A percentile compares a stretch with the other conserved stretches of the same genome.
phyloP scores from a whole-genome alignment of 2,329 filamentous ascomycete genomes.

The Byssothecium circinans region DNA sequence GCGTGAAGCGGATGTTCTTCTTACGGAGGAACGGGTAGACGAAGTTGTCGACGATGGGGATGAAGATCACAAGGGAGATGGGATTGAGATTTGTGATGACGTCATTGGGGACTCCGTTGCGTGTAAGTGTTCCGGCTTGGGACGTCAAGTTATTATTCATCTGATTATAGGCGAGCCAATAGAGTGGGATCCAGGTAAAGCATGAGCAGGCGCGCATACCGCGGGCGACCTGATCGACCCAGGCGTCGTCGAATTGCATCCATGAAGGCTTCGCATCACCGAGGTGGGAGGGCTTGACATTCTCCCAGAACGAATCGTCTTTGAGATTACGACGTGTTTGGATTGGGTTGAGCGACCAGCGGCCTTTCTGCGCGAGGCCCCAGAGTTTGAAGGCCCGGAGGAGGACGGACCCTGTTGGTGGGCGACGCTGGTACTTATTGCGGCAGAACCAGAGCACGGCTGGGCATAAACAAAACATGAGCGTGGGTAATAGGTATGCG shows the following conservation, averaged over 20 bases:
- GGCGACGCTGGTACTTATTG: conserved; percentile 63
- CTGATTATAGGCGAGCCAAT: conserved; percentile 55
- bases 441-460: conserved; percentile 61
- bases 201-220: conserved; percentile 44
- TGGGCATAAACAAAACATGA: conserved; percentile 65
- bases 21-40: conserved; percentile 56
- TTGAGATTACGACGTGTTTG: conserved; percentile 62
- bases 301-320: conserved; percentile 64
- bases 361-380: conserved; percentile 62
- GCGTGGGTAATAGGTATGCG: conserved; percentile 67
- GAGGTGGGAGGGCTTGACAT: conserved; percentile 67
- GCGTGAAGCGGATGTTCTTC: conserved; percentile 53
- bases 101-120: conserved; percentile 58
- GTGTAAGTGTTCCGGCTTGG: conserved; percentile 57
- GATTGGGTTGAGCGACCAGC: conserved; percentile 64
- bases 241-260: conserved; percentile 83
- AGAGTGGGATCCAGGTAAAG: conserved; percentile 57
- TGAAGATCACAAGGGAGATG: conserved; percentile 56
- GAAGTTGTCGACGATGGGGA: conserved; percentile 56
- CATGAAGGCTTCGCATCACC: conserved; percentile 61
- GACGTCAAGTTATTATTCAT: conserved; percentile 59
- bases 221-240: conserved; percentile 64
- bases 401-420: conserved; percentile 72
- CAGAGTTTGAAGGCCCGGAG: conserved; percentile 67
- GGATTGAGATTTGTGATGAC: conserved; percentile 59